Base-by-base conservation (phyloP, 2,329 filamentous ascomycete genomes). In the Ophiostoma sp. region DNA sequence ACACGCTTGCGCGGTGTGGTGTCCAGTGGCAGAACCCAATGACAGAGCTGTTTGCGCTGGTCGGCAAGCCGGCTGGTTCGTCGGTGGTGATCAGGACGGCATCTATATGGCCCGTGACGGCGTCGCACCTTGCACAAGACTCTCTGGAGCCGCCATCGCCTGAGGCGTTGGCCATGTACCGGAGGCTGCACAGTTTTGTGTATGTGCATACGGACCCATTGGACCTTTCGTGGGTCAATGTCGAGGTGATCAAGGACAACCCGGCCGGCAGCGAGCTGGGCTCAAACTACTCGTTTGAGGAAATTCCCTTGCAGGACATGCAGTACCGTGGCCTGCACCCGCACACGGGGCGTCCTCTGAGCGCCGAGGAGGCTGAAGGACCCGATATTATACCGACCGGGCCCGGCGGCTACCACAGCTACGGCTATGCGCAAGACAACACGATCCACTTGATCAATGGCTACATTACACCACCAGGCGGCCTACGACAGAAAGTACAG, bases 1-100 rank as follows among this genome's bases (percentile, higher is more conserved):
- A 59, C 17, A 71, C 75, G 8, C 72, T 76, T 9, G 69, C 17
- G 1, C 25, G 45, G 3, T 72, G 70, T 28, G 74, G 75, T 2
- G 75, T 76, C 4, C 19, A 48, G 42, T 76, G 75, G 75, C 57
- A 61, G 57, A 48, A 72, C 7, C 57, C 72, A 2, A 33, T 76
- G 36, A 45, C 45, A 2, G 39, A 28, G 2, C 7, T 76, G 2
- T 3, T 74, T 50, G 70, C 17, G 8, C 72, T 76, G 15, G 19
- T 45, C 6, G 17, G 15, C 5, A 39, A 63, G 61, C 70, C 66
- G 1, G 22, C 25, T 7, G 74, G 72, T 6, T 66, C 69, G 12
- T n/a, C 17, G 42, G 63, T 22, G 11, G 2, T 36, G 1, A 17
- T 74, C 12, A 36, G 36, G 25, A 25, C 25, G 0, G 6, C 1